Evolutionary conservation across 495 filamentous ascomycete species (phyloP).

Genomic region (Aeminium ludgeri): DNA sequence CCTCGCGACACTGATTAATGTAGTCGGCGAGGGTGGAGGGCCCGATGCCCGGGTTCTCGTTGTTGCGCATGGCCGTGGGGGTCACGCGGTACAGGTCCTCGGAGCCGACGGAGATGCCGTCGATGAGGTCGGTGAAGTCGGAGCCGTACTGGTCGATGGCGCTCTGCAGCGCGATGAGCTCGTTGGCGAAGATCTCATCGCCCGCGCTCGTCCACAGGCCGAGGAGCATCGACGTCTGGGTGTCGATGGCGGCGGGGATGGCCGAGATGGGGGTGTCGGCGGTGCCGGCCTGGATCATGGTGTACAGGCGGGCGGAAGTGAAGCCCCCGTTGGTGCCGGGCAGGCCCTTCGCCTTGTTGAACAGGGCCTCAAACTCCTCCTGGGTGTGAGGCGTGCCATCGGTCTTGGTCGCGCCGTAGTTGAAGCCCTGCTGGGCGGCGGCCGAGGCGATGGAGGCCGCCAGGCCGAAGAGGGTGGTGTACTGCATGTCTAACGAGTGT

Average conservation of each 20-base stretch:
- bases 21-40: slow-evolving; percentile 44
- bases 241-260: slow-evolving; percentile 65
- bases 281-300: slow-evolving; percentile 43
- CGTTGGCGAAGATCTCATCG: slow-evolving; percentile 42
- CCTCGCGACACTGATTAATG: slow-evolving; percentile 45
- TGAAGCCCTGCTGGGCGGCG: slow-evolving; percentile 51
- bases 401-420: slow-evolving; percentile 52
- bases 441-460: slow-evolving; percentile 13
- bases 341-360: slow-evolving; percentile 51
- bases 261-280: slow-evolving; percentile 44
- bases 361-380: slow-evolving; percentile 52
- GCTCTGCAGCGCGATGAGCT: slow-evolving; percentile 47
- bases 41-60: slow-evolving; percentile 39
- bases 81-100: slow-evolving; percentile 81
- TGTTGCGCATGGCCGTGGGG: slow-evolving; percentile 33
- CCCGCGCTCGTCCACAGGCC: slow-evolving; percentile 65
- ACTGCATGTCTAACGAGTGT: too few relatives aligned
- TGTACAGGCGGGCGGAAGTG: slow-evolving; percentile 52
- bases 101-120: slow-evolving; percentile 76
- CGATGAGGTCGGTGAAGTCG: slow-evolving; percentile 45
- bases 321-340: slow-evolving; percentile 50
- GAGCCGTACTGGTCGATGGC: slow-evolving; percentile 48
- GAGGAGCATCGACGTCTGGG: slow-evolving; percentile 54
- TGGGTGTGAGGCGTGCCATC: slow-evolving; percentile 43
- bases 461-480: slow-evolving; percentile 13